These are phyloP conservation scores for Podospora appendiculata DNA, from an alignment of 495 filamentous ascomycete species.

Conservation along the genomic window DNA sequence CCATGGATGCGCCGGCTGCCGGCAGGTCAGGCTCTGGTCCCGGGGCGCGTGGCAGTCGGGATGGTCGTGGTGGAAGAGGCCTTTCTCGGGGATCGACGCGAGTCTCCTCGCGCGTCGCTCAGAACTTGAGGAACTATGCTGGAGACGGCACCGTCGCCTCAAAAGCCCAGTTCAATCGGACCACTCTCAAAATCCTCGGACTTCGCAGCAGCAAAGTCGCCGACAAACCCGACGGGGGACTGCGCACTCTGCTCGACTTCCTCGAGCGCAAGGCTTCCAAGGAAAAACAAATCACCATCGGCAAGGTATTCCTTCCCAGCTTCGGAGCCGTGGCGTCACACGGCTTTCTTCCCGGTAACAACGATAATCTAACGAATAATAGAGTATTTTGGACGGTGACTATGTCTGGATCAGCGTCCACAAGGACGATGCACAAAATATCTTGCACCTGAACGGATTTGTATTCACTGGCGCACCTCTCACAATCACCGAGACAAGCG, in stretches of 20 bases:
- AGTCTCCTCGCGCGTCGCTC: constrained; percentile 9
- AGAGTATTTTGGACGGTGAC: constrained; percentile 67
- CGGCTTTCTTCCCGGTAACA: constrained; percentile 16
- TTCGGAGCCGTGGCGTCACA: not conserved
- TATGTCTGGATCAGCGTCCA: constrained; percentile 58
- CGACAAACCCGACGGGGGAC: constrained; percentile 59
- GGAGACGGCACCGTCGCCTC: not conserved
- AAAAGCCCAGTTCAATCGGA: constrained; percentile 19
- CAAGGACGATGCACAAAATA: constrained; percentile 50
- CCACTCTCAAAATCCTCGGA: constrained; percentile 53
- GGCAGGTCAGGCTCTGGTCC: constrained; percentile 11
- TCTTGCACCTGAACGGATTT: constrained; percentile 57
- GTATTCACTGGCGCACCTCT: constrained; percentile 56
- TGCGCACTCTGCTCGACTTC: constrained; percentile 63
- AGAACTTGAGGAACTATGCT: constrained; percentile 16
- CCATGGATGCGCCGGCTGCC: constrained; percentile 55
- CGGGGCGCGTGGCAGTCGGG: constrained; percentile 20
- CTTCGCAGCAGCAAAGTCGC: constrained; percentile 71
- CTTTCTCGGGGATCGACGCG: constrained; percentile 1
- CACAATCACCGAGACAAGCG: constrained; percentile 35
- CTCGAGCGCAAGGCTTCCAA: constrained; percentile 70
- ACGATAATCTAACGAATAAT: constrained; percentile 55
- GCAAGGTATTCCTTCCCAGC: constrained; percentile 64
- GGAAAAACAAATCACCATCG: constrained; percentile 57
- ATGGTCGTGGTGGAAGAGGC: constrained; percentile 3